Evolutionary conservation across 805 yeast species (phyloP), one percentile per base, ranked within the genome.

Genomic region (Blastobotrys peoriensis): DNA sequence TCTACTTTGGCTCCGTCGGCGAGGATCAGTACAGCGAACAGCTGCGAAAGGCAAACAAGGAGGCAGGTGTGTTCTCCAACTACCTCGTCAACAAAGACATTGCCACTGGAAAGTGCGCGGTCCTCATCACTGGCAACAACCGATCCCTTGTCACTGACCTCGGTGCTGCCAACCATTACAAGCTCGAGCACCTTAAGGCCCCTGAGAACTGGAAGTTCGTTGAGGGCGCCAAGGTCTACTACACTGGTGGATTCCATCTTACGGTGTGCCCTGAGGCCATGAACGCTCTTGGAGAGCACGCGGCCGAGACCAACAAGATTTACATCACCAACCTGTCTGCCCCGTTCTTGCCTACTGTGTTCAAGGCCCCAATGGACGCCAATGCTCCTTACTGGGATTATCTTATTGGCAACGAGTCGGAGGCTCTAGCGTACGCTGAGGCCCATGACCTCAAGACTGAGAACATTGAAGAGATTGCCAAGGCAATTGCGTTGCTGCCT

Each of bases 241-340:
- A 93, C 77, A 84, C 93, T 62, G 98, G 98, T 60, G 99, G 99
- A n/a, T 93, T 81, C 86, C 99, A 93, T 69, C 76, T 93, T 70
- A 93, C 99, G 46, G 99, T 93, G 46, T 86, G 95, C 54, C 96
- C 96, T 54, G 95, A 83, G 48, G 97, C 98, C 46, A 93, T 93
- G 61, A 73, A 76, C 56, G 79, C 81, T 48, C 75, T 93, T 58
- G 98, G 96, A 56, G 76, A 87, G 69, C 96, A 93, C 64, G 97
- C 98, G 53, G 84, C 93, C 50, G 84, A 73, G 49, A 75, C 70
- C 60, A 79, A 83, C 75, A 86, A 86, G 71, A 74, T 78, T 48
- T 84, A 87, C 60, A 74, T 81, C 44, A 68, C 93, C 68, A 93
- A 93, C 78, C 74, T 93, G 66, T 82, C 94, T 53, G 99, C 98